Evolutionary conservation across 2,329 filamentous ascomycete genomes (phyloP), one percentile per base, ranked within the genome.

Genomic region (Chrysoporthe cubensis): DNA sequence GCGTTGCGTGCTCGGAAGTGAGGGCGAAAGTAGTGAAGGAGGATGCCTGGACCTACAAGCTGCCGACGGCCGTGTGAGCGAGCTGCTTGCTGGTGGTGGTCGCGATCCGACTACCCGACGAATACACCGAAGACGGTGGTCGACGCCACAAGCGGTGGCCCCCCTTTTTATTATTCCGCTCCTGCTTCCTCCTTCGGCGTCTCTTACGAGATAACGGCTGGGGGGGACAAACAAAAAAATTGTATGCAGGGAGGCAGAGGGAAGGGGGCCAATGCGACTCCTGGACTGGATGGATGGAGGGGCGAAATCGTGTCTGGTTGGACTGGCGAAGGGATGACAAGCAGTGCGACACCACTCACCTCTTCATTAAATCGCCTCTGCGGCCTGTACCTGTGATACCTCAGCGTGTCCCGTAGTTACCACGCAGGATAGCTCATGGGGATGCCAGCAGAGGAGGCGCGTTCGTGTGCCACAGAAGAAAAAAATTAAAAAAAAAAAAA

Each of bases 201-300:
- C 64, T 59, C 32, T 48, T 16, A 13, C 52, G 9, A 18, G 48
- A 40, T 61, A 52, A 26, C 26, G 26, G 26, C 26, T 52, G n/a
- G 14, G n/a, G 26, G 48, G 46, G n/a, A 26, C 21, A 54, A 34
- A 61, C 32, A 61, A 32, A 42, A 60, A 60, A 26, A 37, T 34
- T 9, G 14, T 62, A 60, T 70, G 71, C 69, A 69, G 64, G 68
- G 62, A 68, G 62, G 26, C 44, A 64, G 58, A 46, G 60, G 26
- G 52, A 60, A 69, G 42, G 62, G 62, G 59, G 56, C 65, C 68
- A 61, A 65, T 67, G 60, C 40, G 61, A 67, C 56, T 34, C 61
- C 4, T 26, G 4, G 5, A 32, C 8, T 26, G 44, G 34, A 7
- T 21, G 54, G 63, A 60, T 59, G 58, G 63, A 70, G 66, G 66